Conservation (phyloP, 768 basidiomycete species). For the Amanita exitialis region DNA sequence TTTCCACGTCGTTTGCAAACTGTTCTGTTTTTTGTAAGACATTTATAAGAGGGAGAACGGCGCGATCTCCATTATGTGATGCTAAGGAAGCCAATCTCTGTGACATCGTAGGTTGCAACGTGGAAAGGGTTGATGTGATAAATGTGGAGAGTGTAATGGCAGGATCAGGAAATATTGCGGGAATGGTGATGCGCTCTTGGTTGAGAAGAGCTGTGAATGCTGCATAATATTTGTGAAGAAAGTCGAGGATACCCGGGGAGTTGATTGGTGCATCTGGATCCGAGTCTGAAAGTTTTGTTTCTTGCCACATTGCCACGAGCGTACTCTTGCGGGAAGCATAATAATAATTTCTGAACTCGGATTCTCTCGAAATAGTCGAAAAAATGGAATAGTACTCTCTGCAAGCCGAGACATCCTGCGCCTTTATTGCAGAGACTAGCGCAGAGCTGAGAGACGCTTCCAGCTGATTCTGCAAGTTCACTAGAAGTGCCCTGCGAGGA, state of each 20-base stretch:
- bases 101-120: constrained; percentile 72
- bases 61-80: constrained; percentile 51
- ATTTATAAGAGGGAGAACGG: constrained; percentile 62
- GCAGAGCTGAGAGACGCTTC: constrained; percentile 90
- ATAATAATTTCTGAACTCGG: constrained; percentile 92
- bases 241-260: constrained; percentile 44
- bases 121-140: constrained; percentile 71
- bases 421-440: constrained; percentile 77
- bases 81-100: constrained; percentile 67
- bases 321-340: constrained; percentile 68
- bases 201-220: constrained; percentile 56
- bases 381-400: constrained; percentile 81
- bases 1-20: constrained; percentile 64
- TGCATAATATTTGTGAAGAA: constrained; percentile 70
- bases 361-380: constrained; percentile 81
- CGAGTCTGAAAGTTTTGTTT: constrained; percentile 41
- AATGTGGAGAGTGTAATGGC: constrained; percentile 67
- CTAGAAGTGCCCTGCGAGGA: constrained; percentile 72
- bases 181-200: constrained; percentile 63
- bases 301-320: constrained; percentile 64
- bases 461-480: constrained; percentile 90
- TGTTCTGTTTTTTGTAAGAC: constrained; percentile 72
- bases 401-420: constrained; percentile 65
- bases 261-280: constrained; percentile 18
- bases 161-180: constrained; percentile 84